These are phyloP conservation scores for Chaetoceros muelleri DNA, from an alignment of 108 stramenopile species.

Conservation along the genomic window DNA sequence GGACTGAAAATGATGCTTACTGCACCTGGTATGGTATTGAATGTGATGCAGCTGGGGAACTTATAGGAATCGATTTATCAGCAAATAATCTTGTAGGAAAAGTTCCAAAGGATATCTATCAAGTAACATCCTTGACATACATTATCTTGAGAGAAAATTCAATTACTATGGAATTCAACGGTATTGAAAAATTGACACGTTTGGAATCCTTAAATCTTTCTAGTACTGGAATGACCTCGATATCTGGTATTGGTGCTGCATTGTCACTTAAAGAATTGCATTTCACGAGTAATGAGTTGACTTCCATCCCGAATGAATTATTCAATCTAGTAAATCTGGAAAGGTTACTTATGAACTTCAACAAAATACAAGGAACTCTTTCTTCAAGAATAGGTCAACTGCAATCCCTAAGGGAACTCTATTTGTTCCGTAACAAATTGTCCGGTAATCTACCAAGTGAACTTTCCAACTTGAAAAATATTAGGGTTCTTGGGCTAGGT, in stretches of 20 bases:
- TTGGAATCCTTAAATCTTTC: conserved; percentile 13
- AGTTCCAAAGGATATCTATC: conserved; percentile 59
- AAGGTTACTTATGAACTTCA: conserved; percentile 35
- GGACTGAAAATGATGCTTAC: conserved; percentile 42
- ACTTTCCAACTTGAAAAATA: conserved; percentile 8
- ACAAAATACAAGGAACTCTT: conserved; percentile 23
- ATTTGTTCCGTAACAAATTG: conserved; percentile 17
- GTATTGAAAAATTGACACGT: conserved; percentile 1
- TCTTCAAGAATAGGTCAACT: conserved; percentile 31
- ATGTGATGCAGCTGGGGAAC: conserved; percentile 14
- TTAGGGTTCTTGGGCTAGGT: background rate
- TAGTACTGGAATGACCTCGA: conserved; percentile 16
- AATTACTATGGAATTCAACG: conserved; percentile 6
- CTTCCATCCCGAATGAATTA: conserved; percentile 22
- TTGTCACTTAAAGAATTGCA: conserved; percentile 18
- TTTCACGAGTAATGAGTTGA: conserved; percentile 25
- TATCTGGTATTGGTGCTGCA: conserved; percentile 29
- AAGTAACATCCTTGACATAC: conserved; percentile 41
- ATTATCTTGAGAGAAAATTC: conserved; percentile 21
- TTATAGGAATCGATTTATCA: conserved; percentile 34
- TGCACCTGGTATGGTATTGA: conserved; percentile 35
- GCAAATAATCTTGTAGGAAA: conserved; percentile 64
- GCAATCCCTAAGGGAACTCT: conserved; percentile 26
- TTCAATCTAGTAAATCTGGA: conserved; percentile 26
- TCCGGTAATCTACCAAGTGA: conserved; percentile 11